Base-by-base conservation (phyloP, 176 grass and related monocot genomes). In the Aegilops longissima region DNA sequence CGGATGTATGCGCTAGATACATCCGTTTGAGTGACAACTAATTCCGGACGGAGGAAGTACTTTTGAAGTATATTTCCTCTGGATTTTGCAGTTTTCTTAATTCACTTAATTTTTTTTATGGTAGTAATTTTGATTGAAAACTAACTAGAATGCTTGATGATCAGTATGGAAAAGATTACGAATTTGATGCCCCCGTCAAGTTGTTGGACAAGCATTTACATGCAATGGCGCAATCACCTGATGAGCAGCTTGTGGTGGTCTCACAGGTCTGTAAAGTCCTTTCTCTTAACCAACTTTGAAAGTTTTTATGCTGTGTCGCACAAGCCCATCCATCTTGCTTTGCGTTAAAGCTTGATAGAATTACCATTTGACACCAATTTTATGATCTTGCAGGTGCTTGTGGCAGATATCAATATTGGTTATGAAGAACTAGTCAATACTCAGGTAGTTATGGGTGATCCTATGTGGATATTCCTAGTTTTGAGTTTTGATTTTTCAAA, bases 101-200 rank as follows among this genome's bases (percentile, higher is more conserved):
- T 72, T 62, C 31, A 76, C 17, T 87, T 33, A 33, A 33, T 3
- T 33, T 35, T 35, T 35, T 35, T 44, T 10, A 33, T 3, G 17
- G 14, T 77, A 21, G 20, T 64, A 67, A 39, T 9, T 70, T 69
- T 61, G 12, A 69, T 81, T 9, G 8, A 71, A 12, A 62, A 90
- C 64, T 88, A 66, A 88, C 35, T 89, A 85, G 24, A 58, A 18
- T 85, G 61, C 44, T 87, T 90, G 21, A 86, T 77, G 78, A 66
- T 40, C 92, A 98, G 97, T 98, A 98, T 91, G 97, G 97, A 54
- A 96, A 98, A 87, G 97, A 98, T 27, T 98, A 98, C 3, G 97
- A 96, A 77, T 96, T 87, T 83, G 94, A 98, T 90, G 94, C 97
- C n/a, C 97, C 97, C 4, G 94, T 96, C 61, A 98, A 96, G 88